Conservation (phyloP, 352 stramenopile genomes). For the Globisporangium cederbergense region DNA sequence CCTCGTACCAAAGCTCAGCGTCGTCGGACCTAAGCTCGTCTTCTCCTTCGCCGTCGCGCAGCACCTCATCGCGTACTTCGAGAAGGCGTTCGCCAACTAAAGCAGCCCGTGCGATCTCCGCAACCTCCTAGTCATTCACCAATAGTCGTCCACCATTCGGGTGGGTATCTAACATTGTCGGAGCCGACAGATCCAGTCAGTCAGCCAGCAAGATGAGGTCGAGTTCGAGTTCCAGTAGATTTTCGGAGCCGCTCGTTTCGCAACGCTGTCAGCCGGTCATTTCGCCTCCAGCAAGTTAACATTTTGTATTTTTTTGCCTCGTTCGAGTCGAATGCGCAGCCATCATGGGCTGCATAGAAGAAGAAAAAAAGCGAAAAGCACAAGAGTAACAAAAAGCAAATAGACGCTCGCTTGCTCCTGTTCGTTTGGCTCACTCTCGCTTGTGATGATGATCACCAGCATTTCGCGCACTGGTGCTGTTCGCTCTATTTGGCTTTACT, state of each 20-base stretch:
- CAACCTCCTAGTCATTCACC: slow-evolving; percentile 6
- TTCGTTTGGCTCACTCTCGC: neutral
- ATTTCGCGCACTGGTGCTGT: neutral
- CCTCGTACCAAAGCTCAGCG: slow-evolving; percentile 92
- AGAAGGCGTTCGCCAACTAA: slow-evolving; percentile 62
- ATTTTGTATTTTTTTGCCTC: slow-evolving; percentile 14
- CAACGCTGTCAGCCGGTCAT: neutral
- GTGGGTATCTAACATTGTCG: slow-evolving; percentile 20
- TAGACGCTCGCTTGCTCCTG: slow-evolving; percentile 7
- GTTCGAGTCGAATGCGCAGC: neutral
- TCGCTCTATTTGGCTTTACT: slow-evolving; percentile 2
- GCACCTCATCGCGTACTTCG: slow-evolving; percentile 93
- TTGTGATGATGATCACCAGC: too few species aligned
- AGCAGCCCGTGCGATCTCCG: neutral
- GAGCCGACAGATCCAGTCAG: neutral
- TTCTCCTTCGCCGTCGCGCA: slow-evolving; percentile 96
- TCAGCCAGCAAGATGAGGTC: neutral
- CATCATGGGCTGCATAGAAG: slow-evolving; percentile 8
- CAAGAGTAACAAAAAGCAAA: slow-evolving; percentile 4
- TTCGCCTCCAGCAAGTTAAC: slow-evolving; percentile 12
- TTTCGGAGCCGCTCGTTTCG: too few species aligned
- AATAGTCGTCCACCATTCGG: slow-evolving; percentile 20
- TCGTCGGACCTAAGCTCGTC: slow-evolving; percentile 95
- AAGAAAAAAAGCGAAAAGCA: slow-evolving; percentile 11
- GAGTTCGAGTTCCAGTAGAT: neutral